phyloP scores from a whole-genome alignment of 2,329 filamentous ascomycete genomes.

The Talaromyces amestolkiae region DNA sequence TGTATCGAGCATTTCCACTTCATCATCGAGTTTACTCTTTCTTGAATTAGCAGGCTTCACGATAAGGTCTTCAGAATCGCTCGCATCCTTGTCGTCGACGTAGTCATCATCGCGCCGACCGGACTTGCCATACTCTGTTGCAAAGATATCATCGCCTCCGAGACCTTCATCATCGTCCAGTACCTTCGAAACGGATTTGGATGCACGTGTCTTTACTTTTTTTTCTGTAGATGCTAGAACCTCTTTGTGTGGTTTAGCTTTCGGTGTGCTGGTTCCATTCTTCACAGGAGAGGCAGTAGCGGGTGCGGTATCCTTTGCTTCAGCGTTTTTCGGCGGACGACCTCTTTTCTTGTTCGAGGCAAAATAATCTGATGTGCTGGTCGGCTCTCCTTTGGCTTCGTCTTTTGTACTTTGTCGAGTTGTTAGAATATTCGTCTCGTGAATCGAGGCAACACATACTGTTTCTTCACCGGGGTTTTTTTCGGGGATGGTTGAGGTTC shows the following conservation, averaged over 20 bases:
- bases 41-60: conserved; percentile 59
- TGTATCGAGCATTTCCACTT: conserved; percentile 54
- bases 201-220: conserved; percentile 15
- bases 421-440: conserved; percentile 17
- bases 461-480: conserved; percentile 42
- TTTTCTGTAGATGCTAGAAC: conserved; percentile 19
- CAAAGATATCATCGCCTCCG: conserved; percentile 78
- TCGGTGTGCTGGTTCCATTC: conserved; percentile 28
- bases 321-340: conserved; percentile 37
- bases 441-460: conserved; percentile 43
- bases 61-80: conserved; percentile 62
- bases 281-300: conserved; percentile 11
- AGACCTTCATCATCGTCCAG: conserved; percentile 67
- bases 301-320: conserved; percentile 23
- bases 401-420: conserved; percentile 44
- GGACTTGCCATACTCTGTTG: conserved; percentile 64
- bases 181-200: conserved; percentile 33
- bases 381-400: conserved; percentile 54
- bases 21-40: conserved; percentile 38
- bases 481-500: conserved; percentile 35
- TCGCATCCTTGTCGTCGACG: conserved; percentile 63
- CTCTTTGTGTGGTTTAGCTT: conserved; percentile 46
- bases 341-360: conserved; percentile 57
- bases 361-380: conserved; percentile 64
- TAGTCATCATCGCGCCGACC: conserved; percentile 66